These are phyloP conservation scores for Cercis canadensis DNA, from an alignment of 306 rosid species.

Conservation along the genomic window DNA sequence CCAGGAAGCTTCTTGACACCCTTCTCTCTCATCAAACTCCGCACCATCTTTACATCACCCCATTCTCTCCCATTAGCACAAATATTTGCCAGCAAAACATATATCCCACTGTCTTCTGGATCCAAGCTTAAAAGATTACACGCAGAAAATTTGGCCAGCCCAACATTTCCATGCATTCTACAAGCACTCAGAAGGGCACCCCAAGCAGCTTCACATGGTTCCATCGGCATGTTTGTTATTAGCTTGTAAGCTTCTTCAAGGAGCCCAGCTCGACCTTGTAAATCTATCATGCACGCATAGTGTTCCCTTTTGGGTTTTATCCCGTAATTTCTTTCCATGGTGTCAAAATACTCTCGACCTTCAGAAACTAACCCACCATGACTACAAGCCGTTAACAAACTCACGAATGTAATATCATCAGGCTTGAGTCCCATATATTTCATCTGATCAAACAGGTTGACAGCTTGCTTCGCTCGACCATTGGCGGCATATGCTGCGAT, in stretches of 20 bases:
- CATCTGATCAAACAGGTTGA: conserved; percentile 62
- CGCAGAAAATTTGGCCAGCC: conserved; percentile 65
- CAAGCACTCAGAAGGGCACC: conserved; percentile 84
- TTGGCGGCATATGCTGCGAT: conserved; percentile 71
- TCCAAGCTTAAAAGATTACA: conserved; percentile 61
- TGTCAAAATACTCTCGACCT: conserved; percentile 60
- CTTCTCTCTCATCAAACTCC: conserved; percentile 76
- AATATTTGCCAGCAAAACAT: conserved; percentile 61
- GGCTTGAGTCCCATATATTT: conserved; percentile 47
- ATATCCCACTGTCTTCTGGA: conserved; percentile 75
- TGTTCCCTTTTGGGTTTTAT: conserved; percentile 66
- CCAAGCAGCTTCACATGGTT: conserved; percentile 76
- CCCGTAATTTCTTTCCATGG: conserved; percentile 57
- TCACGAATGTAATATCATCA: conserved; percentile 63
- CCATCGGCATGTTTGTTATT: conserved; percentile 70
- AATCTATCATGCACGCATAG: conserved; percentile 77
- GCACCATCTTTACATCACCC: conserved; percentile 67
- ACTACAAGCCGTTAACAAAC: conserved; percentile 78
- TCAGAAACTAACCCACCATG: conserved; percentile 66
- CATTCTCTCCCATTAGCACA: conserved; percentile 67
- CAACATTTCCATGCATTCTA: conserved; percentile 65
- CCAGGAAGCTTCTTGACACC: conserved; percentile 83
- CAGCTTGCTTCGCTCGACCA: conserved; percentile 62
- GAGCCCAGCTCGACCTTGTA: conserved; percentile 67
- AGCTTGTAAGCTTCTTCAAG: conserved; percentile 69